Evolutionary conservation across 768 basidiomycete genomes (phyloP), one percentile per base, ranked within the genome.

Genomic region (Austroboletus eburneus): DNA sequence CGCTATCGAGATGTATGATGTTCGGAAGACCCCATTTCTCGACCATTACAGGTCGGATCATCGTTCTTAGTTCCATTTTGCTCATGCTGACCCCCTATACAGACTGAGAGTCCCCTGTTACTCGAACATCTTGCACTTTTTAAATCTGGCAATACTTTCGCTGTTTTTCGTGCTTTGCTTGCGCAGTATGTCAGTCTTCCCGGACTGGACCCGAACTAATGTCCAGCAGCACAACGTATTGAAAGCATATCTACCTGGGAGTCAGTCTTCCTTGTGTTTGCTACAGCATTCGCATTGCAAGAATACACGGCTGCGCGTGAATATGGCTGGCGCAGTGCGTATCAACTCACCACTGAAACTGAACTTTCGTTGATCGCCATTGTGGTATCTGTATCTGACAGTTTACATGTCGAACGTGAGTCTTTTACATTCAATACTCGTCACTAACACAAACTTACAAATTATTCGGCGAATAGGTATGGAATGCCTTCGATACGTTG

Each of bases 281-380:
- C 83, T 0, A 67, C 74, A 5, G 91, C 91, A 2, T 92, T 95
- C 55, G 70, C 83, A 4, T 64, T 96, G 32, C 87, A 88, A 49
- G 92, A 95, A 65, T 93, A 94, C 62, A 91, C 91, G 0, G 80
- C 89, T 5, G 79, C 85, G 1, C 88, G 80, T 41, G 90, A 93
- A 63, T 83, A 93, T 57, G 91, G 92, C 21, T 92, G 87, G 88
- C 76, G 78, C 37, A 83, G 90, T 91, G 58, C 68, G 89, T 73
- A n/a, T 41, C 38, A n/a, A 32, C 48, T 17, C 29, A 18, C 29
- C 42, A 46, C 33, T 33, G 13, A 35, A 50, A 24, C n/a, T 25
- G 1, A 9, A 12, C 6, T 16, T n/a, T n/a, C n/a, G 32, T 46
- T 45, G 39, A 51, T 48, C 17, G 52, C 6, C 17, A 21, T 12